These are phyloP conservation scores for Pyricularia sp. DNA, from an alignment of 2,329 filamentous ascomycete genomes.

Conservation along the genomic window DNA sequence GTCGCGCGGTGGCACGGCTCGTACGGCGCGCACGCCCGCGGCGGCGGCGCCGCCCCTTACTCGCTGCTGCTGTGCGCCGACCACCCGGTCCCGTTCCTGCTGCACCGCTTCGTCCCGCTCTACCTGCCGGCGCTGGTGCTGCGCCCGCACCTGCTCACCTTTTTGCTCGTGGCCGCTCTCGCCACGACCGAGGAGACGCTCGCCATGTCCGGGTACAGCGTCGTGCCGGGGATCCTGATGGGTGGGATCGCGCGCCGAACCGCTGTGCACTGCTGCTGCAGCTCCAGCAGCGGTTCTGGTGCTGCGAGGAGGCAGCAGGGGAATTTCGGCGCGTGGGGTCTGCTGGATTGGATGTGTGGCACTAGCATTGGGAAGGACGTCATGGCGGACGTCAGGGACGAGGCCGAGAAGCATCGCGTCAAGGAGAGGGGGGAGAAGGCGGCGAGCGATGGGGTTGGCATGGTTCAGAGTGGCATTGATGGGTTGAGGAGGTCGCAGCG, in stretches of 20 bases:
- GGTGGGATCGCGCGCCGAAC: constrained; percentile 27
- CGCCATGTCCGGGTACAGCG: constrained; percentile 53
- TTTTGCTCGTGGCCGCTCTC: constrained; percentile 49
- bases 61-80: constrained; percentile 53
- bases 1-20: constrained; percentile 18
- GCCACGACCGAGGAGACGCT: constrained; percentile 55
- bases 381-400: constrained; percentile 38
- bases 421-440: constrained; percentile 26
- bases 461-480: constrained; percentile 20
- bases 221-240: constrained; percentile 40
- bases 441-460: constrained; percentile 17
- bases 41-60: constrained; percentile 36
- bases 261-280: constrained; percentile 24
- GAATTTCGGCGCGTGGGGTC: constrained; percentile 49
- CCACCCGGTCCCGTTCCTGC: constrained; percentile 51
- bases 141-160: constrained; percentile 60
- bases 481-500: constrained; percentile 16
- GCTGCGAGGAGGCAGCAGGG: constrained; percentile 23
- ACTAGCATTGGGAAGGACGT: constrained; percentile 41
- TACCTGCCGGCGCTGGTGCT: constrained; percentile 53
- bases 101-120: constrained; percentile 50
- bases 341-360: constrained; percentile 48
- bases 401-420: constrained; percentile 43
- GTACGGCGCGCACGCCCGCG: constrained; percentile 35
- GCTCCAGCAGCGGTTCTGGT: constrained; percentile 21